A percentile compares a stretch with the other conserved stretches of the same genome.
Evolutionary conservation across 768 basidiomycete genomes (phyloP).

Genomic region (Rhodotorula paludigena): DNA sequence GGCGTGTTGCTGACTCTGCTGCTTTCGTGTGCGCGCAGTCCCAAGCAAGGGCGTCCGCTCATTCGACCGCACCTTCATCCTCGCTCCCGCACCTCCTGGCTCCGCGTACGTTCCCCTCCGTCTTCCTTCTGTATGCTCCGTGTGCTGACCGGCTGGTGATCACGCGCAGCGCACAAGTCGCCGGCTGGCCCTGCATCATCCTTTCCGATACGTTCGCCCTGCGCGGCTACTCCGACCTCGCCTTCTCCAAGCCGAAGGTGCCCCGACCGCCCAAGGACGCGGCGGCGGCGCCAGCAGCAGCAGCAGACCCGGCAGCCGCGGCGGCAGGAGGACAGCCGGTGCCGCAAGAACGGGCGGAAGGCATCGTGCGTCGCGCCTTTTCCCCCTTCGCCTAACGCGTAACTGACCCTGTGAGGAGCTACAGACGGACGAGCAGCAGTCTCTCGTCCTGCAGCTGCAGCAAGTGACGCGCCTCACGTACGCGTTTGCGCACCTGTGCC

Average conservation of each 20-base stretch:
- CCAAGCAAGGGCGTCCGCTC: slow-evolving; percentile 75
- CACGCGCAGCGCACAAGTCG: slow-evolving; percentile 61
- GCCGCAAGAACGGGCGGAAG: slow-evolving; percentile 27
- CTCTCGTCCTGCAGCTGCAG: slow-evolving; percentile 65
- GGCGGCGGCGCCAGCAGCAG: slow-evolving; percentile 40
- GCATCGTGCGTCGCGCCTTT: slow-evolving; percentile 20
- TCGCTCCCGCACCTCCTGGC: slow-evolving; percentile 71
- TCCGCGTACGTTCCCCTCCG: slow-evolving; percentile 62
- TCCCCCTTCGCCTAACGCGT: background rate
- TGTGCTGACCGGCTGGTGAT: slow-evolving; percentile 1
- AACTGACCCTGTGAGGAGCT: background rate
- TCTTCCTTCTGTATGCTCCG: fast-evolving
- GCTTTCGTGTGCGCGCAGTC: slow-evolving; percentile 52
- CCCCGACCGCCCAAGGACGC: slow-evolving; percentile 41
- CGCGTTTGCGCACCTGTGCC: slow-evolving; percentile 74
- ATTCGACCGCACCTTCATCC: slow-evolving; percentile 86
- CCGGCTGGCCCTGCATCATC: slow-evolving; percentile 85
- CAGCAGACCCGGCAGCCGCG: slow-evolving; percentile 2
- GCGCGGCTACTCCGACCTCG: slow-evolving; percentile 74
- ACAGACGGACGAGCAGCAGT: slow-evolving; percentile 67
- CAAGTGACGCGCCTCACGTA: slow-evolving; percentile 72
- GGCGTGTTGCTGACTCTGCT: background rate
- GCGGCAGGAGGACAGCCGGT: background rate
- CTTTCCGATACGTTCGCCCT: slow-evolving; percentile 82
- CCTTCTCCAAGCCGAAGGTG: slow-evolving; percentile 62